Evolutionary conservation across 495 filamentous ascomycete genomes (phyloP).

Genomic region (Trichoderma erinaceum): DNA sequence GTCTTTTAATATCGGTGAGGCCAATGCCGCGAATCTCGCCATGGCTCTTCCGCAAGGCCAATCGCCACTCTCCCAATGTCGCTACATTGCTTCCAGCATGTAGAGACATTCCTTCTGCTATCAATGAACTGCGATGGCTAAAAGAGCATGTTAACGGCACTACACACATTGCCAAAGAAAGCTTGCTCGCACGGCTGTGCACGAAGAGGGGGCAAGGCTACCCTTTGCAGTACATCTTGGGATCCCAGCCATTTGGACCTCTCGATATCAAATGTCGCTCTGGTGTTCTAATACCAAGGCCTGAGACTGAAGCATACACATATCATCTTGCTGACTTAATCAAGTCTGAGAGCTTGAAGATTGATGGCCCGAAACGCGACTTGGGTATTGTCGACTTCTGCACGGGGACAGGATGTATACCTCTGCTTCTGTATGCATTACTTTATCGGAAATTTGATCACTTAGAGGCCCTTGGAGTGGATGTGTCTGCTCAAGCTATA

Average conservation of each 20-base stretch:
- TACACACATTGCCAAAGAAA: slow-evolving; percentile 7
- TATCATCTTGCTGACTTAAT: slow-evolving; percentile 49
- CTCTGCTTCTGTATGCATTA: slow-evolving; percentile 60
- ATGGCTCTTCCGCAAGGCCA: slow-evolving; percentile 51
- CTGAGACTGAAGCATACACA: slow-evolving; percentile 68
- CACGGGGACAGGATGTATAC: slow-evolving; percentile 85
- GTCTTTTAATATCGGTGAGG: too few relatives aligned
- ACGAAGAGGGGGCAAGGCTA: slow-evolving; percentile 53
- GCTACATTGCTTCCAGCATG: slow-evolving; percentile 63
- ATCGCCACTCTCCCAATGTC: slow-evolving; percentile 50
- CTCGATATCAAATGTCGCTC: slow-evolving; percentile 68
- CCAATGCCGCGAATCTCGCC: slow-evolving; percentile 73
- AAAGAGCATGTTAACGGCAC: slow-evolving; percentile 47
- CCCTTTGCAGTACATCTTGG: slow-evolving; percentile 86
- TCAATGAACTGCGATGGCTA: slow-evolving; percentile 84
- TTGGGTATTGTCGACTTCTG: slow-evolving; percentile 77
- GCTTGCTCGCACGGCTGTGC: slow-evolving; percentile 41
- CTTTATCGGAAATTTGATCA: slow-evolving; percentile 31
- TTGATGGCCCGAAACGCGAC: slow-evolving; percentile 11
- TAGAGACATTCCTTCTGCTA: slow-evolving; percentile 58
- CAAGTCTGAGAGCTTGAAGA: neutral
- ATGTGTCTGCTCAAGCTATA: slow-evolving; percentile 57
- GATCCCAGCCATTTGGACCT: slow-evolving; percentile 79
- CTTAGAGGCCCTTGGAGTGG: slow-evolving; percentile 42
- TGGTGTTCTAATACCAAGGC: slow-evolving; percentile 81